Evolutionary conservation across 2,329 filamentous ascomycete genomes (phyloP).

Genomic region (Stenocarpella maydis): DNA sequence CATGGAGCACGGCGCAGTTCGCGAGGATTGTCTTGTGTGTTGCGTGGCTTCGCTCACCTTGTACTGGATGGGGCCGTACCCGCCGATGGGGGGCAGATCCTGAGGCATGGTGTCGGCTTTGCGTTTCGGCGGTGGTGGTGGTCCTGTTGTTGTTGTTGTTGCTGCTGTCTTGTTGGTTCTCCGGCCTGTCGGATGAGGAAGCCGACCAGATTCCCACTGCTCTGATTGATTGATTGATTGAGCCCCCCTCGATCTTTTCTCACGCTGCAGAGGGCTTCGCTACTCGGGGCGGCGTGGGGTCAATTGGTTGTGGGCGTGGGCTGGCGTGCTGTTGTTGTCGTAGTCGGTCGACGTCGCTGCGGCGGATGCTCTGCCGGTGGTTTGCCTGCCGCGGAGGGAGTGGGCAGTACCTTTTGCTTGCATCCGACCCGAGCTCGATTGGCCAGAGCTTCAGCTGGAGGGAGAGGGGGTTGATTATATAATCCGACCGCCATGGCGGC

Average conservation of each 20-base stretch:
- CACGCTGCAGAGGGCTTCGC: background rate
- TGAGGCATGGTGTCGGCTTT: conserved; percentile 76
- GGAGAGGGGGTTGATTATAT: background rate
- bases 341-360: background rate
- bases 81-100: conserved; percentile 95
- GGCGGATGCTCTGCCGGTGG: background rate
- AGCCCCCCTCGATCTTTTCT: too few relatives aligned
- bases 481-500: too few relatives aligned
- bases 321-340: background rate
- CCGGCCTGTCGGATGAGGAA: too few relatives aligned
- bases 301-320: background rate
- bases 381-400: background rate
- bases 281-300: background rate
- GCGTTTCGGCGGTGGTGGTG: too few relatives aligned
- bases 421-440: conserved; percentile 2
- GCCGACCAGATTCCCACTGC: too few relatives aligned
- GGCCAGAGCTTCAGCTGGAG: conserved; percentile 4
- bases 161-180: too few relatives aligned
- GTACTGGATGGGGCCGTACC: conserved; percentile 97
- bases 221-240: too few relatives aligned
- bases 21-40: background rate
- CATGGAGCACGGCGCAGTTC: background rate
- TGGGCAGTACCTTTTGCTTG: background rate
- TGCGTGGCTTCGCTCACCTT: conserved; percentile 69
- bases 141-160: too few relatives aligned